Conservation (phyloP, 208 protist species). For the Trypanosoma platydactyli region DNA sequence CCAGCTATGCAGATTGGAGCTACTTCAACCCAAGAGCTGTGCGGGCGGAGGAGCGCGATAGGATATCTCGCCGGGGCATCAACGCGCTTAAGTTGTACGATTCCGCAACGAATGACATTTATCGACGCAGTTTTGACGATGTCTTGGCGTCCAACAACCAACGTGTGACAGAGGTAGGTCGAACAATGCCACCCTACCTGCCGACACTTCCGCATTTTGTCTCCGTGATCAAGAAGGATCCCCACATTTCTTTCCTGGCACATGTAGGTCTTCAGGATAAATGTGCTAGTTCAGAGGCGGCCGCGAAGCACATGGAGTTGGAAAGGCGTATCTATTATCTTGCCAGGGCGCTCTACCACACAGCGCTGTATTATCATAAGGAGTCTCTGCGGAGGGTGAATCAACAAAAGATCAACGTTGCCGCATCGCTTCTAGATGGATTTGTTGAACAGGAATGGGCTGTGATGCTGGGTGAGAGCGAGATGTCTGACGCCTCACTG, state of each 20-base stretch:
- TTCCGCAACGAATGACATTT: slow-evolving; percentile 58
- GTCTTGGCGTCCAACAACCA: slow-evolving; percentile 24
- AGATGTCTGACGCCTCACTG: neutral
- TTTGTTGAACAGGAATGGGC: slow-evolving; percentile 51
- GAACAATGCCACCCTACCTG: slow-evolving; percentile 48
- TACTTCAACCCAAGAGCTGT: slow-evolving; percentile 86
- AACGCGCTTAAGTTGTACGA: slow-evolving; percentile 67
- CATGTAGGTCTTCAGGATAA: slow-evolving; percentile 45
- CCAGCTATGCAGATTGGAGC: slow-evolving; percentile 69
- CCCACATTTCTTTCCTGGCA: slow-evolving; percentile 66
- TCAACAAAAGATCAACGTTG: slow-evolving; percentile 77
- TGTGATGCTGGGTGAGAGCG: slow-evolving; percentile 20
- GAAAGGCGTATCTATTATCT: slow-evolving; percentile 62
- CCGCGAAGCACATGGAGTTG: slow-evolving; percentile 42
- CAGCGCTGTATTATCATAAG: slow-evolving; percentile 72
- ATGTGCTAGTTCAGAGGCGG: neutral
- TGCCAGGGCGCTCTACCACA: slow-evolving; percentile 51
- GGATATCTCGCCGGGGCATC: slow-evolving; percentile 46
- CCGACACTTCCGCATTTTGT: slow-evolving; percentile 82
- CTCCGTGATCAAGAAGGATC: slow-evolving; percentile 63
- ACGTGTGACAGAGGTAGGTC: slow-evolving; percentile 36
- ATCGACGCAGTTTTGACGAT: slow-evolving; percentile 58
- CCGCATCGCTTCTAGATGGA: slow-evolving; percentile 66
- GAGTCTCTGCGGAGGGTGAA: slow-evolving; percentile 67
- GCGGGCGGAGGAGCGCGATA: slow-evolving; percentile 73